Base-by-base conservation (phyloP, 139 green algal genomes). In the Microglena sp. region DNA sequence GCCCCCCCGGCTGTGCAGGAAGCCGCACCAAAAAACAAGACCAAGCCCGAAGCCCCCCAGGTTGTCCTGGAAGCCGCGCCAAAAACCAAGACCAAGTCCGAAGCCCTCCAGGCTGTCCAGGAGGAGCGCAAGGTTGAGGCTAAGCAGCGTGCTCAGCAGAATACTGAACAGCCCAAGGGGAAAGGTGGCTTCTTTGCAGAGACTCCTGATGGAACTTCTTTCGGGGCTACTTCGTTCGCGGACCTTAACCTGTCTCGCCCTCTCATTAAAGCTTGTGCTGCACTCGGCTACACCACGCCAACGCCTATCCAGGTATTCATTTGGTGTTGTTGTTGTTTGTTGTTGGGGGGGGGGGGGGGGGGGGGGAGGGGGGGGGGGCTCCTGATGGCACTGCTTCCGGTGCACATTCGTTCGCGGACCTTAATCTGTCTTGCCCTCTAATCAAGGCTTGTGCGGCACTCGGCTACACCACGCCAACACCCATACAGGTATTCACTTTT, bases 221-320 rank as follows among this genome's bases (percentile, higher is more conserved):
- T 93, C 76, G 74, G 26, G 1, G 87, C 86, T 1, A 27, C 57
- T 4, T 82, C 66, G 57, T 97, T 99, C 69, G 64, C 58, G 2
- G 89, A 95, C 61, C 83, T 99, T 8, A 81, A 95, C 68, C 74
- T 99, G 0, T 96, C 88, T 0, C 67, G 89, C 1, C 90, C 92
- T 5, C 80, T 99, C 60, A 45, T 92, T 29, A 83, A 82, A 43
- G 92, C 89, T 29, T 89, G 90, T 77, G 36, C 74, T 8, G 85
- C 80, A 1, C 78, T 99, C n/a, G 91, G 93, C 2, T 99, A 96
- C 80, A 67, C 65, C 3, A 63, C 64, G 11, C 91, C 93, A 27
- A 99, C 93, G 2, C 93, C 93, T 32, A 98, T 99, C 61, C 92
- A 97, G 81, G 80, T 89, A 54, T 2, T 62, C 58, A 31, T 54